These are phyloP conservation scores for Tritrichomonas foetus DNA, from an alignment of 208 protist genomes.

Conservation along the genomic window DNA sequence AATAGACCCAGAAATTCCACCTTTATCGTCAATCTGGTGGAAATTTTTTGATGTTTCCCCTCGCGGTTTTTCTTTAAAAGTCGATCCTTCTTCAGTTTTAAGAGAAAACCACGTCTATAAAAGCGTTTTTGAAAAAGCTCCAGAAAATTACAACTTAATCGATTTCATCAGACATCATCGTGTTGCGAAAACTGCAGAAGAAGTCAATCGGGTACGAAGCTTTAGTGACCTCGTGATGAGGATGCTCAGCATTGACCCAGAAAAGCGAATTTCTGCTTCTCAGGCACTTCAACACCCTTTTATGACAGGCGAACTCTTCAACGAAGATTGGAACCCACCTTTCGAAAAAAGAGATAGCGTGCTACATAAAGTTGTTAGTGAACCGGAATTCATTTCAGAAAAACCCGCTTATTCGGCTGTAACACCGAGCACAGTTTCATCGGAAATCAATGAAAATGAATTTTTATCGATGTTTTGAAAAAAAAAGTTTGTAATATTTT, in stretches of 20 bases:
- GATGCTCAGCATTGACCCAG: not conserved
- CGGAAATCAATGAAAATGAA: too few relatives aligned
- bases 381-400: too few relatives aligned
- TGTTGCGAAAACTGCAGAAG: not conserved
- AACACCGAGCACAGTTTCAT: too few relatives aligned
- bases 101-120: not conserved
- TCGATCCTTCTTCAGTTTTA: not conserved
- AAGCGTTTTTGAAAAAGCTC: not conserved
- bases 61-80: not conserved
- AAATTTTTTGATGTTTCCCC: not conserved
- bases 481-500: too few relatives aligned
- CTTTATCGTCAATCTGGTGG: not conserved
- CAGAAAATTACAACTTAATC: not conserved
- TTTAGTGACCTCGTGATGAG: slow-evolving; percentile 2
- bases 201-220: not conserved
- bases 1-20: not conserved
- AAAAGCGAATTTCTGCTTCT: not conserved
- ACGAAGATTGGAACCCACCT: not conserved
- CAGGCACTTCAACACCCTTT: not conserved
- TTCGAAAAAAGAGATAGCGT: too few relatives aligned
- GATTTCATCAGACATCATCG: not conserved
- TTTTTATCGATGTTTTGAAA: too few relatives aligned
- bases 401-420: too few relatives aligned
- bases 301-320: not conserved
- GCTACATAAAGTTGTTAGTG: too few relatives aligned